phyloP scores from a whole-genome alignment of 495 filamentous ascomycete genomes.

The Neurospora sp. region DNA sequence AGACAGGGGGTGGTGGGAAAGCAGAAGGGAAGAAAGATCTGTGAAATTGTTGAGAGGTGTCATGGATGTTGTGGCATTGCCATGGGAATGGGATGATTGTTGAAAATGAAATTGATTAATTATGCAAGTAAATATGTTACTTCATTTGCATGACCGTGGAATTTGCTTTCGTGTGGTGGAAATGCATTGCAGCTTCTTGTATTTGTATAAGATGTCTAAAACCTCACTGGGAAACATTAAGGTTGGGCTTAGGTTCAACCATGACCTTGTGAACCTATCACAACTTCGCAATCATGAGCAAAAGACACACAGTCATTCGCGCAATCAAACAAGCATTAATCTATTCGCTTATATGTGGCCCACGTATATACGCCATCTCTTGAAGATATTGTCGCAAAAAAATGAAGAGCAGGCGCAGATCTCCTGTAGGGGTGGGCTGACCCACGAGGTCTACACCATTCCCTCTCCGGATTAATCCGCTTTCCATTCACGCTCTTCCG shows the following conservation, averaged over 20 bases:
- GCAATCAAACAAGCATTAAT: background rate
- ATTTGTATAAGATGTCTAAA: background rate
- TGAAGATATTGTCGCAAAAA: background rate
- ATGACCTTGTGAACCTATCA: background rate
- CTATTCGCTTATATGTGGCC: background rate
- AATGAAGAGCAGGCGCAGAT: background rate
- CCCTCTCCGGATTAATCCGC: background rate
- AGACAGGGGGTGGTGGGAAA: slow-evolving; percentile 26
- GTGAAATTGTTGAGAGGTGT: slow-evolving; percentile 13
- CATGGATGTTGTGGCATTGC: background rate
- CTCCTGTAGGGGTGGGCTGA: background rate
- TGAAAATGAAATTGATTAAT: background rate
- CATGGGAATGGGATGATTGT: background rate
- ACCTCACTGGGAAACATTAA: background rate
- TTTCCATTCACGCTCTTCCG: background rate
- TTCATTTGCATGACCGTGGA: background rate
- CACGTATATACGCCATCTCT: background rate
- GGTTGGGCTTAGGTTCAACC: background rate
- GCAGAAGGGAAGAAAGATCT: slow-evolving; percentile 48
- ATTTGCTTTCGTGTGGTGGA: background rate
- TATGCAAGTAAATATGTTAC: background rate
- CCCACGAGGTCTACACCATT: background rate
- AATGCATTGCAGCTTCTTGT: background rate
- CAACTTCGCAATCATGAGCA: background rate
- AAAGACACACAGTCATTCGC: background rate